Percentiles rank a stretch among this genome's conserved stretches.
These are phyloP conservation scores for Ascocoryne sarcoides DNA, from an alignment of 2,329 filamentous ascomycete genomes.

Conservation along the genomic window DNA sequence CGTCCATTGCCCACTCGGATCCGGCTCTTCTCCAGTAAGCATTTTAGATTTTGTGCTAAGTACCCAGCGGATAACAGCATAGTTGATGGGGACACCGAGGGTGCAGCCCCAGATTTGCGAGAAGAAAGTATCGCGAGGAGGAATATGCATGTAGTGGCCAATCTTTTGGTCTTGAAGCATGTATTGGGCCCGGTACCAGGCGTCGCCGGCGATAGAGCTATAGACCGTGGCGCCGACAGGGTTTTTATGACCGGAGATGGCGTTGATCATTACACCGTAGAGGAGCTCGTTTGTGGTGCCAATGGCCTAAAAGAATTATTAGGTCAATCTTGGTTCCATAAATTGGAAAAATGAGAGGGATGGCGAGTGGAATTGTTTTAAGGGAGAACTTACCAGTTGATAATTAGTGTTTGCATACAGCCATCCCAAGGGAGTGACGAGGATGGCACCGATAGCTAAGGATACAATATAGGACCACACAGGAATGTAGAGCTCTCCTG, in stretches of 20 bases:
- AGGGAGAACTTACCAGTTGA: conserved; percentile 27
- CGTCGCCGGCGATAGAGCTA: conserved; percentile 50
- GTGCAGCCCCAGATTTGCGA: conserved; percentile 51
- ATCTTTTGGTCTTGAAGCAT: conserved; percentile 56
- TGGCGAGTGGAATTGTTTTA: conserved; percentile 26
- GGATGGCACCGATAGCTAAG: conserved; percentile 42
- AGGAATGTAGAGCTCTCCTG: conserved; percentile 47
- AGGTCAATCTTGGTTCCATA: too few species aligned
- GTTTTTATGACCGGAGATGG: conserved; percentile 41
- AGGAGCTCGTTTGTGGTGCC: conserved; percentile 52
- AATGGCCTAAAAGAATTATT: too few species aligned
- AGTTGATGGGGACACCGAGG: conserved; percentile 52
- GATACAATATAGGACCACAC: conserved; percentile 52
- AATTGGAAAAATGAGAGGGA: too few species aligned
- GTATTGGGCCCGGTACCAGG: conserved; percentile 49
- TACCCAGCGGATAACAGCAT: conserved; percentile 52
- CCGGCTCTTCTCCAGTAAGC: conserved; percentile 38
- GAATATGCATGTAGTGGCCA: conserved; percentile 56
- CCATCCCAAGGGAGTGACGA: conserved; percentile 50
- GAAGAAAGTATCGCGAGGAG: conserved; percentile 50
- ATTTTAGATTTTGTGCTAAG: conserved; percentile 48
- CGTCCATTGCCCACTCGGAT: conserved; percentile 54
- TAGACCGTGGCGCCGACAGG: conserved; percentile 50
- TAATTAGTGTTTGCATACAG: conserved; percentile 52
- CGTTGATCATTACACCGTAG: conserved; percentile 51